Evolutionary conservation across 2,329 filamentous ascomycete genomes (phyloP), one percentile per base, ranked within the genome.

Genomic region (Alternaria alternata): DNA sequence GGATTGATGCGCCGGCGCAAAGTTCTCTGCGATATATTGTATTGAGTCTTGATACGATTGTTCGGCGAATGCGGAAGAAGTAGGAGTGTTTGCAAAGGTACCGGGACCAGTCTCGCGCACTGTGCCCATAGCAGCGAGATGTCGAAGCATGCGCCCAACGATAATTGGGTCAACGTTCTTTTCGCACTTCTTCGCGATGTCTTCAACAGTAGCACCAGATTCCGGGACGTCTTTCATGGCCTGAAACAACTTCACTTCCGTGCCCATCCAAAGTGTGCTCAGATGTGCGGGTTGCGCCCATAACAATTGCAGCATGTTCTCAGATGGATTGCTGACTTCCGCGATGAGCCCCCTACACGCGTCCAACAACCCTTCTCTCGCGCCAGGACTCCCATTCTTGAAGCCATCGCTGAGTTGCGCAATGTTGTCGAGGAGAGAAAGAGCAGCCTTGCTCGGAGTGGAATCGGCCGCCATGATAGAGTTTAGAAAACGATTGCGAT

Each of bases 91-190:
- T 4, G 67, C 65, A 43, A 68, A 74, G 0, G 61, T 65, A 24
- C 66, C 55, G 0, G 66, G 65, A 0, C 62, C 70, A 0, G 65
- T 67, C 26, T 71, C 70, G 20, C 52, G 63, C 1, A 73, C 46
- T 0, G 69, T 71, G 18, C 62, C 48, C 64, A 70, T 71, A 51
- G 71, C 69, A 7, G 70, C 65, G n/a, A 74, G 66, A 59, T 74
- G 71, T 9, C 70, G 67, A 8, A 74, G 64, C 68, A 74, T 70
- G 51, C 70, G 67, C 4, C 61, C 69, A 14, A 73, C 66, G 12
- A 73, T 57, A n/a, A 69, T 44, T 0, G 66, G 58, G 26, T 70
- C 67, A 7, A 64, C 59, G 5, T 66, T 41, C 12, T 60, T 57
- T 32, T 54, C 30, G 54, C 67, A 61, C 34, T 51, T 61, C n/a